Base-by-base conservation (phyloP, 2,329 filamentous ascomycete genomes). In the Calonectria pauciramosa region DNA sequence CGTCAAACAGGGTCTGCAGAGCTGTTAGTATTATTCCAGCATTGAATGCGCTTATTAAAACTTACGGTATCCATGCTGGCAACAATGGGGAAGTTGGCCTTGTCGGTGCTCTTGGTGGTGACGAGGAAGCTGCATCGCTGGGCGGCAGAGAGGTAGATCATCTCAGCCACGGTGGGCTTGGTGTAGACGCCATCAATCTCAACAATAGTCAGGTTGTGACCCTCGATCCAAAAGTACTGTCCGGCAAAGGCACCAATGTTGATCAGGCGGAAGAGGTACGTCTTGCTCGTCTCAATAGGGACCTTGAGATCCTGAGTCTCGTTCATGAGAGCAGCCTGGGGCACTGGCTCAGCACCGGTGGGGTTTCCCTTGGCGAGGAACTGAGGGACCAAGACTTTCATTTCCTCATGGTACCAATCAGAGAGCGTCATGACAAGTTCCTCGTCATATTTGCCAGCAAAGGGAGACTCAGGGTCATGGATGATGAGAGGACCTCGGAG, bases 161-260 rank as follows among this genome's bases (percentile, higher is more conserved):
- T 90, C 32, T 89, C 87, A 0, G 93, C 90, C 72, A 90, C 89
- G 0, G 88, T 85, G 0, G 88, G 88, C 74, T 94, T 89, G 0
- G 89, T 91, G 77, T 94, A 95, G 6, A 94, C 89, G 6, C 94
- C 94, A 80, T 95, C 94, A 0, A 95, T 91, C 82, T 95, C 94
- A 41, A 95, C 89, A 64, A 95, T 92, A 28, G 88, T 90, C 85
- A 95, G 90, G 47, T 90, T 93, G 78, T 93, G 91, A 16, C 89
- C 91, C 80, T 93, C 92, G 54, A 94, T 90, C 91, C 91, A 93
- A 69, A 94, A 82, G 78, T 93, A 93, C 78, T 93, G 91, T 1
- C 88, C 90, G 3, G 91, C 90, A 84, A 95, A 96, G 10, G 93
- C 94, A 23, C 91, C 94, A 5, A 95, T 90, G 79, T 95, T 95